Evolutionary conservation across 2,329 filamentous ascomycete species (phyloP).

Genomic region (Niveomyces coronatus): DNA sequence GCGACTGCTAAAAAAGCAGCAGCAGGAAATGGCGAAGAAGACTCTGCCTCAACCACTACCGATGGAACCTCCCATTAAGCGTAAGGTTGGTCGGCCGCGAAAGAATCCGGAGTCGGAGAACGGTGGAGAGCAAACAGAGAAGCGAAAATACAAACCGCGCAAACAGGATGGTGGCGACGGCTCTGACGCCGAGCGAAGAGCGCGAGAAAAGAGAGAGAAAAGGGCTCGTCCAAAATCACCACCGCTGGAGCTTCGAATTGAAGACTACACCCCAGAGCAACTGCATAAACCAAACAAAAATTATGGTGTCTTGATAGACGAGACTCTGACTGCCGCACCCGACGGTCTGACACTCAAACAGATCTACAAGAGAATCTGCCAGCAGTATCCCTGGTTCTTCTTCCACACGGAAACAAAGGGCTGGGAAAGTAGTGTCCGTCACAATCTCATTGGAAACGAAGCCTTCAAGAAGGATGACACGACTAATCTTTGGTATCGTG

Average conservation of each 20-base stretch:
- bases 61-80: slow-evolving; percentile 44
- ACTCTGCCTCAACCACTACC: slow-evolving; percentile 36
- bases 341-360: slow-evolving; percentile 49
- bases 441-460: slow-evolving; percentile 52
- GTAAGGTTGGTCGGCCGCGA: slow-evolving; percentile 54
- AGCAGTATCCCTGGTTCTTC: slow-evolving; percentile 48
- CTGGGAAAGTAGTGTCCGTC: slow-evolving; percentile 57
- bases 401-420: slow-evolving; percentile 52
- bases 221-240: slow-evolving; percentile 50
- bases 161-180: slow-evolving; percentile 47
- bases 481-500: slow-evolving; percentile 46
- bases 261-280: slow-evolving; percentile 47
- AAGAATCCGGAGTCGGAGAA: slow-evolving; percentile 53
- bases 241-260: slow-evolving; percentile 42
- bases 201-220: slow-evolving; percentile 50
- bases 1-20: slow-evolving; percentile 49
- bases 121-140: slow-evolving; percentile 44
- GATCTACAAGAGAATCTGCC: slow-evolving; percentile 52
- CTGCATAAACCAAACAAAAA: slow-evolving; percentile 53
- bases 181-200: slow-evolving; percentile 44
- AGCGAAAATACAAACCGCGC: slow-evolving; percentile 56
- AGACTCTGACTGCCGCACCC: slow-evolving; percentile 43
- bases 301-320: slow-evolving; percentile 50
- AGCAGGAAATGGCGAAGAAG: slow-evolving; percentile 39
- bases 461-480: slow-evolving; percentile 49